Evolutionary conservation across 768 basidiomycete species (phyloP).

Genomic region (Chalciporus sphaerocephalus): DNA sequence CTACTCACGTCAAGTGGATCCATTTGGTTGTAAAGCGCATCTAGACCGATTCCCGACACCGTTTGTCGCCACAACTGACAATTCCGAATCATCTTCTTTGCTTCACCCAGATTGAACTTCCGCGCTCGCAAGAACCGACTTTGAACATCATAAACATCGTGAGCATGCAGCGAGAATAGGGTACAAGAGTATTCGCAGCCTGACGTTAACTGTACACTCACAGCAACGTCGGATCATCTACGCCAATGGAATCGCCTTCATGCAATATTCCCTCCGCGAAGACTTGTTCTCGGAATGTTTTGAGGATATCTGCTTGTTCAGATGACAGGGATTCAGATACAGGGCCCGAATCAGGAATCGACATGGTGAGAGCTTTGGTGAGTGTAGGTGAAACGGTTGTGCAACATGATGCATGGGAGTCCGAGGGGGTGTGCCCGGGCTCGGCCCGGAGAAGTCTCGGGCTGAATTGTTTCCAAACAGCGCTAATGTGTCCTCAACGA

Average conservation of each 20-base stretch:
- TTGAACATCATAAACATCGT: conserved; percentile 1
- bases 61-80: conserved; percentile 68
- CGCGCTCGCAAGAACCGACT: conserved; percentile 79
- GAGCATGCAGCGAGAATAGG: background rate
- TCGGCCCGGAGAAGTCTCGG: too few species aligned
- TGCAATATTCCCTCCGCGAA: conserved; percentile 51
- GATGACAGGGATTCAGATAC: conserved; percentile 9
- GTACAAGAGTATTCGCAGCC: too few species aligned
- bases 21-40: conserved; percentile 53
- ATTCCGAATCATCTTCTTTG: conserved; percentile 62
- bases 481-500: too few species aligned
- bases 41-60: conserved; percentile 61
- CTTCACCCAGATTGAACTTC: conserved; percentile 52
- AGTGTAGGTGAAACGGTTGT: too few species aligned
- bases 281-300: conserved; percentile 49
- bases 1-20: conserved; percentile 68
- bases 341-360: conserved; percentile 4
- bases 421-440: too few species aligned
- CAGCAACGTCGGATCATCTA: conserved; percentile 57
- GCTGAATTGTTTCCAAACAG: too few species aligned
- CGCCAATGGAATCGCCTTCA: conserved; percentile 60
- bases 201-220: too few species aligned
- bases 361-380: conserved; percentile 11
- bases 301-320: conserved; percentile 38
- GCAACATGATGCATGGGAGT: too few species aligned